Base-by-base conservation (phyloP, 441 rosid genomes). In the Brassica hybrid region DNA sequence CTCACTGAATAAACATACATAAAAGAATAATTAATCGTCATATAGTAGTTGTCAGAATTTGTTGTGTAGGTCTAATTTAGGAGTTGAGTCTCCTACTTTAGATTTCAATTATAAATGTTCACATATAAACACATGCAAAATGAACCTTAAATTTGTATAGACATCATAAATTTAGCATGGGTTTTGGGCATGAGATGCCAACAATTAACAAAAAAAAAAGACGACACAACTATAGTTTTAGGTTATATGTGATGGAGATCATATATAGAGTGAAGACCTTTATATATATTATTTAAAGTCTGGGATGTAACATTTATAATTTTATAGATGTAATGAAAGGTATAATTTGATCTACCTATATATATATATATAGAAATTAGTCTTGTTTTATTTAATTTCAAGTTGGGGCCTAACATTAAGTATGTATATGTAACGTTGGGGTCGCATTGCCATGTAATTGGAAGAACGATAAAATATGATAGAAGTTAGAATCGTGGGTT, bases 381-480 rank as follows among this genome's bases (percentile, higher is more conserved):
- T 68, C n/a, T 27, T 50, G 36, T 25, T 58, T 57, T 58, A 21
- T 57, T 21, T 23, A 59, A n/a, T 21, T 59, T 59, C 65, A 69
- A 59, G 57, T 58, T 61, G 76, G 17, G 18, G 30, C n/a, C 17
- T 32, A 52, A 48, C 16, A 67, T 13, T 60, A 60, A 30, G 62
- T 69, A 54, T 69, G 27, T 48, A 65, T 54, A 54, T 69, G 27
- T 48, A 65, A 72, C 58, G 64, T 12, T 13, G 48, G 32, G 63
- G 75, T 69, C 56, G 76, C 61, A 45, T n/a, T 73, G 71, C 66
- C 59, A 66, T 50, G 52, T 38, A 72, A 57, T 1, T 23, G 48
- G 59, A 54, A 73, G 21, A 74, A 30, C 13, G 69, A 79, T 74
- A 63, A 68, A 68, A 73, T 78, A 67, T 65, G 74, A 67, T 54